A percentile compares a stretch with the other conserved stretches of the same genome.
phyloP scores from a whole-genome alignment of 306 rosid species.

The Dryas drummondii region DNA sequence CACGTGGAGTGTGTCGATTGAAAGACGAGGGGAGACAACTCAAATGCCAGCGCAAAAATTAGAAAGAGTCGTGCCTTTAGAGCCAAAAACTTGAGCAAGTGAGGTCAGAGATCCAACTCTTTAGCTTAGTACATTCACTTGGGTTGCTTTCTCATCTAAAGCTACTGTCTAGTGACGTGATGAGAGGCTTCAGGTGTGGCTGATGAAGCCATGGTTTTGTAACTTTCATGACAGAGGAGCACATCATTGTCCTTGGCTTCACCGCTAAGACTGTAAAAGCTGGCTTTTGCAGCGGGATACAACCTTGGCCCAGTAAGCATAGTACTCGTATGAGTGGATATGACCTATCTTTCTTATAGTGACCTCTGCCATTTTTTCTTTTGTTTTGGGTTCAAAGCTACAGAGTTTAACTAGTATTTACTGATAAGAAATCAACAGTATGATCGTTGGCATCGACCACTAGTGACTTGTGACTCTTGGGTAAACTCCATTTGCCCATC shows the following conservation, averaged over 20 bases:
- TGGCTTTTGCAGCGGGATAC: neutral
- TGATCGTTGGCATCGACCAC: neutral
- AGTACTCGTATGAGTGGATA: too few relatives aligned
- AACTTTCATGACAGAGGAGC: neutral
- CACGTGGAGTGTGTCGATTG: too few relatives aligned
- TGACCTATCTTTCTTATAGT: neutral
- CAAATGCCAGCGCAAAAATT: too few relatives aligned
- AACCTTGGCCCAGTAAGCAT: too few relatives aligned
- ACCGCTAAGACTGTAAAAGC: neutral
- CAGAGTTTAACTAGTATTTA: neutral
- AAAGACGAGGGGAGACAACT: too few relatives aligned
- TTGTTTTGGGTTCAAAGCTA: too few relatives aligned
- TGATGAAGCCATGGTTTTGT: neutral
- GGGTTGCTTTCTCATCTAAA: neutral
- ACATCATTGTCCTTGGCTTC: neutral
- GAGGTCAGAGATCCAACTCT: too few relatives aligned
- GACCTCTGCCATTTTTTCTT: too few relatives aligned
- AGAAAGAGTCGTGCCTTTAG: too few relatives aligned
- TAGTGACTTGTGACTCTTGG: too few relatives aligned
- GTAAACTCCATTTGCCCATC: neutral
- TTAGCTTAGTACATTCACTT: neutral
- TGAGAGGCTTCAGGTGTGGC: neutral
- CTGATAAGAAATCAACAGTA: neutral
- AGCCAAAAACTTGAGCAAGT: too few relatives aligned
- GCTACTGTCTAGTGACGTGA: conserved; percentile 2